Conservation (phyloP, 305 asterid species). For the Solanum hybrid region DNA sequence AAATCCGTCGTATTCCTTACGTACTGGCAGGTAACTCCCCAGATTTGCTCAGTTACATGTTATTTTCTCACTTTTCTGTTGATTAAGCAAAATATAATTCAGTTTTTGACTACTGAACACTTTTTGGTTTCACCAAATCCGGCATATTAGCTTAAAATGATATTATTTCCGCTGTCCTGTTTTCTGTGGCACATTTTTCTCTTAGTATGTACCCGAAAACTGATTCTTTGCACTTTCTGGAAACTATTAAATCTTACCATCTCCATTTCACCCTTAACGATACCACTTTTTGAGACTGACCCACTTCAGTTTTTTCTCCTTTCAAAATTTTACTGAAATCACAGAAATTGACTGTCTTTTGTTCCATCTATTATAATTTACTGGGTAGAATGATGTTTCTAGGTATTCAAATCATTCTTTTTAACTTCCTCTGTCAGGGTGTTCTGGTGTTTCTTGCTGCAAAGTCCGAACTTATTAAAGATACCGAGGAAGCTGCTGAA, state of each 20-base stretch:
- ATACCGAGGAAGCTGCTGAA: conserved; percentile 86
- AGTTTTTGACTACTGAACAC: neutral
- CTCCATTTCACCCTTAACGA: neutral
- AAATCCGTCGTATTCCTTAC: conserved; percentile 91
- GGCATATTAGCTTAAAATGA: neutral
- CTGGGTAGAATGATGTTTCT: neutral
- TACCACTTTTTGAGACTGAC: neutral
- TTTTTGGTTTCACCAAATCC: neutral
- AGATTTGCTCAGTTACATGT: neutral
- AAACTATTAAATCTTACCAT: neutral
- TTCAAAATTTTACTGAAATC: neutral
- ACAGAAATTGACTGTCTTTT: neutral
- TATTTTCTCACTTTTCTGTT: neutral
- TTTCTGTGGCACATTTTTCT: neutral
- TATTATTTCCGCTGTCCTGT: neutral
- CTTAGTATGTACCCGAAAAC: neutral
- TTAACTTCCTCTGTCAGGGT: conserved; percentile 41
- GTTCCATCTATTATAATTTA: neutral
- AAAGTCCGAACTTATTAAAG: conserved; percentile 59
- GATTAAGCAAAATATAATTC: neutral
- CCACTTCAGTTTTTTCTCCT: neutral
- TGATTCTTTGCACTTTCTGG: neutral
- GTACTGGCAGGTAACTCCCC: conserved; percentile 75
- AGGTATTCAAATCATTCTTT: conserved; percentile 6
- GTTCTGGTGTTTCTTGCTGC: conserved; percentile 97